Percentiles rank a stretch among this genome's conserved stretches.
Evolutionary conservation across 208 protist genomes (phyloP).

Genomic region (Tritrichomonas musculus): DNA sequence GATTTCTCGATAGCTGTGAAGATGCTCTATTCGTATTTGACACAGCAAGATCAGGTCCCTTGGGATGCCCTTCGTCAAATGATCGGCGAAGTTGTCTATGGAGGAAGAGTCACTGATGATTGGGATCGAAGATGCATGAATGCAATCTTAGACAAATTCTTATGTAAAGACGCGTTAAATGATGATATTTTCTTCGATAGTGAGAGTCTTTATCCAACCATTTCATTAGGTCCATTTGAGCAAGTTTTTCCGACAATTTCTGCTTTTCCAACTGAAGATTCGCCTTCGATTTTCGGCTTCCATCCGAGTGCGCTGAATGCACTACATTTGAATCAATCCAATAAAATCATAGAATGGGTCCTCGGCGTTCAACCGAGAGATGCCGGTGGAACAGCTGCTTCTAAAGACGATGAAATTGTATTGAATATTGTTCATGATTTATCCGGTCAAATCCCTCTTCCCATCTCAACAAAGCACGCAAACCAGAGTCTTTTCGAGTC

Average conservation of each 20-base stretch:
- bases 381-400: slow-evolving; percentile 39
- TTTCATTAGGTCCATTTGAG: neutral
- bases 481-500: neutral
- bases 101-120: slow-evolving; percentile 91
- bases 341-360: slow-evolving; percentile 73
- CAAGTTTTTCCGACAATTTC: neutral
- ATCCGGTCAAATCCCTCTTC: slow-evolving; percentile 45
- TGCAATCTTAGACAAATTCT: slow-evolving; percentile 73
- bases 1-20: slow-evolving; percentile 84
- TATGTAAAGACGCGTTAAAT: slow-evolving; percentile 66
- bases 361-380: slow-evolving; percentile 75
- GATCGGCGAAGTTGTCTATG: slow-evolving; percentile 94
- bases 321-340: slow-evolving; percentile 80
- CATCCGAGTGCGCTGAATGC: slow-evolving; percentile 88
- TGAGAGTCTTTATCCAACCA: neutral
- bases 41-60: slow-evolving; percentile 79
- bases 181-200: slow-evolving; percentile 68
- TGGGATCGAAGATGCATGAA: slow-evolving; percentile 79
- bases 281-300: slow-evolving; percentile 87
- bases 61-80: slow-evolving; percentile 92
- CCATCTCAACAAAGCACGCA: neutral
- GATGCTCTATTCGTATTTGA: slow-evolving; percentile 81
- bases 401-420: slow-evolving; percentile 74
- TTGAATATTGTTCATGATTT: slow-evolving; percentile 73
- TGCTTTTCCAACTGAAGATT: slow-evolving; percentile 65